Evolutionary conservation across 1,284 basidiomycete genomes (phyloP).

Genomic region (Polyporus tsugae): DNA sequence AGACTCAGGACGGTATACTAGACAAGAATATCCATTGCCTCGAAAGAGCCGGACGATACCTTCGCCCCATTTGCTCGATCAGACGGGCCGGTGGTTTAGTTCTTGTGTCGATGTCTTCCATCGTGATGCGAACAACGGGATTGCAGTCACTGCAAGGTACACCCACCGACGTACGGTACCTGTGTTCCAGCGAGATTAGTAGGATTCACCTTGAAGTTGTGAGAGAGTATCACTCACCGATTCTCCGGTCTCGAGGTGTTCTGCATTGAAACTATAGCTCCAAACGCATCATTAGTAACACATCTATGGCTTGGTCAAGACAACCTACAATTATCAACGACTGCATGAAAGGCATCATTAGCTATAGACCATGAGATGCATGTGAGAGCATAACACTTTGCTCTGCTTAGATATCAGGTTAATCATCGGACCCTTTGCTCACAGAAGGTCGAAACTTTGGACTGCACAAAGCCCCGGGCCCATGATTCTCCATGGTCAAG

Average conservation of each 20-base stretch:
- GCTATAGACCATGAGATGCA: no score
- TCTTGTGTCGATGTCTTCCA: not conserved
- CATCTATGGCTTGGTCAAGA: no score
- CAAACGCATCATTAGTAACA: not conserved
- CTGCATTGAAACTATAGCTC: not conserved
- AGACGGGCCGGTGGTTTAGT: not conserved
- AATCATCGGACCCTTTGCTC: no score
- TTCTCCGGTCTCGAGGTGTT: not conserved
- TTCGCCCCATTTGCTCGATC: not conserved
- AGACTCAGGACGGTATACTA: not conserved
- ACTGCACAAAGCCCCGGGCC: no score
- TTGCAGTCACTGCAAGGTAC: not conserved
- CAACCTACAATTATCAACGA: no score
- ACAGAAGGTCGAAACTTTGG: no score
- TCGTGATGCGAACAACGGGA: not conserved
- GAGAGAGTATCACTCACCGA: not conserved
- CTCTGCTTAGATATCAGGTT: no score
- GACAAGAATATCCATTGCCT: not conserved
- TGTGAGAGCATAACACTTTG: no score
- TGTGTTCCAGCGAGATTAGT: not conserved
- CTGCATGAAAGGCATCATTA: no score
- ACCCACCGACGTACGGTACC: not conserved
- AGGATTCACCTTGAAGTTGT: not conserved
- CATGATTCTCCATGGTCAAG: no score
- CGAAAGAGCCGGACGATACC: not conserved